A percentile compares a stretch with the other conserved stretches of the same genome.
Conservation (phyloP, 371 early-diverging fungal genomes). For the Mortierella sp. region DNA sequence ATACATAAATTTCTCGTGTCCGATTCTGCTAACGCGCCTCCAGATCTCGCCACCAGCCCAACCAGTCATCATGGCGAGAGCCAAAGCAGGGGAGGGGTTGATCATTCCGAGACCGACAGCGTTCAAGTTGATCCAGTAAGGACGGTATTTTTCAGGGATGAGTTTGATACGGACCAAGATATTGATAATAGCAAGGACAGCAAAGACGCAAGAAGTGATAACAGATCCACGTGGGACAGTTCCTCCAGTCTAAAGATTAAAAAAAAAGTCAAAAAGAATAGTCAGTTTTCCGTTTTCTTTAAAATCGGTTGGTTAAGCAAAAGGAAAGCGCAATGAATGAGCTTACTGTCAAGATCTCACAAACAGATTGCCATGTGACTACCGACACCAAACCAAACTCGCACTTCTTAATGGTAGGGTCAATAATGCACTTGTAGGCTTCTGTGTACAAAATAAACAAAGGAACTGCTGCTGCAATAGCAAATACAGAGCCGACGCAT, state of each 20-base stretch:
- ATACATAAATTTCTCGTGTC: conserved; percentile 67
- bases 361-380: conserved; percentile 75
- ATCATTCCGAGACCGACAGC: conserved; percentile 82
- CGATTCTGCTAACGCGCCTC: conserved; percentile 56
- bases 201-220: conserved; percentile 65
- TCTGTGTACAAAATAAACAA: conserved; percentile 73
- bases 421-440: conserved; percentile 72
- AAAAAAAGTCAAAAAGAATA: background rate
- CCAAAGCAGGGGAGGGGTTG: conserved; percentile 68
- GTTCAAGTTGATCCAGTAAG: conserved; percentile 70
- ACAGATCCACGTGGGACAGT: conserved; percentile 60
- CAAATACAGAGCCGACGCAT: conserved; percentile 72
- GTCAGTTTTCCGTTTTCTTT: background rate
- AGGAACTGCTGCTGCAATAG: conserved; percentile 69
- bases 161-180: conserved; percentile 66
- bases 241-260: conserved; percentile 25
- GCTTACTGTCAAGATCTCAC: conserved; percentile 64
- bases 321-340: no score
- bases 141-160: conserved; percentile 66
- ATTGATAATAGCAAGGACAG: conserved; percentile 61
- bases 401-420: conserved; percentile 54
- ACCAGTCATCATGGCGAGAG: conserved; percentile 74
- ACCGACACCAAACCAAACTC: conserved; percentile 72
- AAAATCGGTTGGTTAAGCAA: no score
- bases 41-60: conserved; percentile 68